Conservation (phyloP, 2,329 filamentous ascomycete genomes). For the Erysiphe pulchra region DNA sequence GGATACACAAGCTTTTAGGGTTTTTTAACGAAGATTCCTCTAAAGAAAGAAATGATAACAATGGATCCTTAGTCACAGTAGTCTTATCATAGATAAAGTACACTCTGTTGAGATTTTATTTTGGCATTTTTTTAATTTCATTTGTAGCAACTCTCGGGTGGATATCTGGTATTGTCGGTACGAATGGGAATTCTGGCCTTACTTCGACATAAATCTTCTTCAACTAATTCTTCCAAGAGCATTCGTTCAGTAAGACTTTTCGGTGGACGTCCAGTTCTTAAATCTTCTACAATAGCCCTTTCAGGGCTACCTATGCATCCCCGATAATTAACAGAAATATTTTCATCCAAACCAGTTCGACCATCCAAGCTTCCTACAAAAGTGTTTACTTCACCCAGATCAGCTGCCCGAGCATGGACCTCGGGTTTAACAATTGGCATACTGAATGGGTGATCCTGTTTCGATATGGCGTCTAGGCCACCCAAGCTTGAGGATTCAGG, state of each 20-base stretch:
- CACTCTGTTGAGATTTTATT: too few relatives aligned
- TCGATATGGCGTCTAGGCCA: slow-evolving; percentile 19
- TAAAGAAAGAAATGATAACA: too few relatives aligned
- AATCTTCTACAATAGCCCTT: slow-evolving; percentile 1
- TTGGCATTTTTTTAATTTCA: too few relatives aligned
- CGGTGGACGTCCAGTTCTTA: slow-evolving; percentile 7
- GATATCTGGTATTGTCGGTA: too few relatives aligned
- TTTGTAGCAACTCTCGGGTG: too few relatives aligned
- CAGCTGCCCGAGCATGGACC: slow-evolving; percentile 22
- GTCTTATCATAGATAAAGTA: too few relatives aligned
- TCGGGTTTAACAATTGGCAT: slow-evolving; percentile 26
- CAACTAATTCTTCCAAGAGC: slow-evolving; percentile 10
- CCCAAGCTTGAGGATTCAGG: slow-evolving; percentile 1
- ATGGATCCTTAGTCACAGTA: too few relatives aligned
- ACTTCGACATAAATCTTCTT: not conserved
- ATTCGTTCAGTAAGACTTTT: slow-evolving; percentile 12
- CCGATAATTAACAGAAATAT: slow-evolving; percentile 7
- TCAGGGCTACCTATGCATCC: slow-evolving; percentile 3
- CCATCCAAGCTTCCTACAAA: slow-evolving; percentile 24
- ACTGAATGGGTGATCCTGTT: slow-evolving; percentile 24
- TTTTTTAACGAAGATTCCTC: too few relatives aligned
- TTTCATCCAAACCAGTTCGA: slow-evolving; percentile 10
- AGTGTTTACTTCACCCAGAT: slow-evolving; percentile 21
- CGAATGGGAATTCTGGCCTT: too few relatives aligned
- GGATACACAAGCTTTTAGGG: too few relatives aligned